phyloP scores from a whole-genome alignment of 129 eudicot species.

The Tanacetum coccineum region DNA sequence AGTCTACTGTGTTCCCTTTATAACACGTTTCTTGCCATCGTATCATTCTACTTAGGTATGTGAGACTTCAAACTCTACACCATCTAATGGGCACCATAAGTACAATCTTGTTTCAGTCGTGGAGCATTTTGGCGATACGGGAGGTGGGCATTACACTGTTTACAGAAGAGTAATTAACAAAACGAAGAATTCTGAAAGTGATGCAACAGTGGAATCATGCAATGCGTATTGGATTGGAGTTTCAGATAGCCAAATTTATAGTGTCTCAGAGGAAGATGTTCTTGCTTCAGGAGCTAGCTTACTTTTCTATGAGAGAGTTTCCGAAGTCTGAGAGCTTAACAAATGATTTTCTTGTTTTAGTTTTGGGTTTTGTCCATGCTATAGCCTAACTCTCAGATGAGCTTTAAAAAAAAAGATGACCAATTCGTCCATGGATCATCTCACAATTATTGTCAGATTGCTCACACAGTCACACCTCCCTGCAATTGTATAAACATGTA shows the following conservation, averaged over 20 bases:
- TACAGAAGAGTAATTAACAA: conserved; percentile 57
- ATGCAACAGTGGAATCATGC: conserved; percentile 20
- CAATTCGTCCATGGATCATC: too few relatives aligned
- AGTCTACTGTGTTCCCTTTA: neutral
- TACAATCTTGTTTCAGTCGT: conserved; percentile 86
- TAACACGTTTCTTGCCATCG: neutral
- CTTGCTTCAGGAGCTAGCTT: conserved; percentile 64
- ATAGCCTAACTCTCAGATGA: too few relatives aligned
- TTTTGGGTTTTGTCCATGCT: too few relatives aligned
- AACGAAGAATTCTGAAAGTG: conserved; percentile 12
- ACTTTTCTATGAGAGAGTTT: conserved; percentile 73
- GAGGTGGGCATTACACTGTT: conserved; percentile 84
- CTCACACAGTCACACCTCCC: too few relatives aligned
- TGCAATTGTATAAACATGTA: too few relatives aligned
- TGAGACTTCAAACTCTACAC: conserved; percentile 7
- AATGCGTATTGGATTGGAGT: conserved; percentile 68
- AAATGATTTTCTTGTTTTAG: neutral
- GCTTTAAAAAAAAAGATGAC: too few relatives aligned
- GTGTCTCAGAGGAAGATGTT: conserved; percentile 69
- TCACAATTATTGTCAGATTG: too few relatives aligned
- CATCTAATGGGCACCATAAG: conserved; percentile 17
- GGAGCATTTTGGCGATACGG: conserved; percentile 67
- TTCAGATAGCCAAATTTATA: conserved; percentile 69
- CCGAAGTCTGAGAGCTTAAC: conserved; percentile 18
- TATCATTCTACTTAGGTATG: conserved; percentile 27